Evolutionary conservation across 768 basidiomycete genomes (phyloP).

Genomic region (Rhodotorula taiwanensis): DNA sequence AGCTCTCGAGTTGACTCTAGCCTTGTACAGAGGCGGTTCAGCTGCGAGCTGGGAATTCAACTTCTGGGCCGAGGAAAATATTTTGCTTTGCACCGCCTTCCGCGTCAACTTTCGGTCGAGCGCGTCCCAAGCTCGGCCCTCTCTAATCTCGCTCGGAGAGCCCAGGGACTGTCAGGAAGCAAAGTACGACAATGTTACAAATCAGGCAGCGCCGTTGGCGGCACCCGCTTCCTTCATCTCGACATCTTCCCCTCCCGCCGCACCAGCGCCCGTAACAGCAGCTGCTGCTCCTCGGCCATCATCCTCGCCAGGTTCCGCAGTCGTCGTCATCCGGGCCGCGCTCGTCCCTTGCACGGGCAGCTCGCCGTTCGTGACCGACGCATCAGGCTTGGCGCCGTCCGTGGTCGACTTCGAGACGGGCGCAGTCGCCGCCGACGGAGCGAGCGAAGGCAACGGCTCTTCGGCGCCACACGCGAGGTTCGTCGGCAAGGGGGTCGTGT

Average conservation of each 20-base stretch:
- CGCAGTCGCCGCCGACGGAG: not conserved
- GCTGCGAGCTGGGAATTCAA: no score
- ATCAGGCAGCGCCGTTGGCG: not conserved
- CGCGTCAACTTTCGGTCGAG: no score
- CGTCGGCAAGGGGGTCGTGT: conserved; percentile 6
- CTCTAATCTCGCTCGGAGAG: not conserved
- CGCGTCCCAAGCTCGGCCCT: not conserved
- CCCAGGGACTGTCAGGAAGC: no score
- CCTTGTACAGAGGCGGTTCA: no score
- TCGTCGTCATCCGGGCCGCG: conserved; percentile 33
- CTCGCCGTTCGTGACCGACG: conserved; percentile 3
- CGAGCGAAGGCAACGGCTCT: conserved; percentile 13
- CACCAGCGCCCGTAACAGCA: not conserved
- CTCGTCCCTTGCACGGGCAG: conserved; percentile 31
- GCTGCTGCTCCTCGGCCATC: not conserved
- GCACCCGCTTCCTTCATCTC: conserved; percentile 8
- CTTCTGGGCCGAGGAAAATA: no score
- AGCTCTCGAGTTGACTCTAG: no score
- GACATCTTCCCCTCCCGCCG: not conserved
- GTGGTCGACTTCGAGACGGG: not conserved
- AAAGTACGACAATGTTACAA: not conserved
- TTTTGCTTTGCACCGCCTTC: not conserved
- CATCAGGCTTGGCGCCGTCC: not conserved
- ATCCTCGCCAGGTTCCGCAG: conserved; percentile 21
- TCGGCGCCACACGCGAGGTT: conserved; percentile 23